A percentile compares a stretch with the other conserved stretches of the same genome.
These are phyloP conservation scores for Phytopythium sindhum DNA, from an alignment of 352 stramenopile species.

Conservation along the genomic window DNA sequence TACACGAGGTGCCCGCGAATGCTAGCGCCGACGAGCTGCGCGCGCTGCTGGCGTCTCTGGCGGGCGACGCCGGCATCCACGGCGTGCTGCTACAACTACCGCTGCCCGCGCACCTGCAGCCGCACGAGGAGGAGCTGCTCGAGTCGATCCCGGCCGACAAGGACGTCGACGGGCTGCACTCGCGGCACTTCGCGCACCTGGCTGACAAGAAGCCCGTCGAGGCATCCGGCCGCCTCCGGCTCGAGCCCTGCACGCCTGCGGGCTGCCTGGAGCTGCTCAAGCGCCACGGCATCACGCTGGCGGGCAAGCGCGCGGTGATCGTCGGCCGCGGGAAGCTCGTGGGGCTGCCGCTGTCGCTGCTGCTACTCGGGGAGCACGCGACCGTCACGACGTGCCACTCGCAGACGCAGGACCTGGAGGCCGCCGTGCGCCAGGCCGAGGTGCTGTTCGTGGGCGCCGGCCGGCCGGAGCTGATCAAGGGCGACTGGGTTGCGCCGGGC, in stretches of 20 bases:
- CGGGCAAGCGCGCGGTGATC: conserved; percentile 95
- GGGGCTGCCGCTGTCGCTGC: conserved; percentile 93
- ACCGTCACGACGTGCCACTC: conserved; percentile 98
- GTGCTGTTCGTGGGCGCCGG: conserved; percentile 96
- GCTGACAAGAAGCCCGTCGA: conserved; percentile 26
- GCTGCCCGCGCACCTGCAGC: conserved; percentile 48
- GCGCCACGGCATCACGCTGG: conserved; percentile 83
- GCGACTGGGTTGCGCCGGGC: conserved; percentile 96
- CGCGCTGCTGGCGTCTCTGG: conserved; percentile 75
- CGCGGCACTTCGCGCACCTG: conserved; percentile 94
- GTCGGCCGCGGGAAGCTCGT: conserved; percentile 97
- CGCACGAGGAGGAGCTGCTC: conserved; percentile 90
- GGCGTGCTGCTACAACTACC: conserved; percentile 95
- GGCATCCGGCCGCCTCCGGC: conserved; percentile 45
- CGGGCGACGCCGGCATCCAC: conserved; percentile 88
- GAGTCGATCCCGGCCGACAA: conserved; percentile 90
- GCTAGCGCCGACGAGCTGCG: conserved; percentile 45
- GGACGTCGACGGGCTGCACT: conserved; percentile 99
- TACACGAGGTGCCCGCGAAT: conserved; percentile 54
- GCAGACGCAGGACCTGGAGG: conserved; percentile 69
- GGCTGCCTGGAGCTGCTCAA: conserved; percentile 64
- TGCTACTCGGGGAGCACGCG: conserved; percentile 94
- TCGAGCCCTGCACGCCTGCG: conserved; percentile 91
- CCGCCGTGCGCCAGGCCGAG: conserved; percentile 85
- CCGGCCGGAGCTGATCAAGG: conserved; percentile 92